phyloP scores from a whole-genome alignment of 176 grass and related monocot species.

The Sorghum bicolor region Sorghum_bicolor_NCBIv3 NC_012870.2:67977501-67978000 shows the following conservation, averaged over 20 bases:
- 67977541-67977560: background rate
- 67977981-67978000: background rate
- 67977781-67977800: background rate
- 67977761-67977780: background rate
- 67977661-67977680: background rate
- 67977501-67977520: background rate
- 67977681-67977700: background rate
- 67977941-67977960: background rate
- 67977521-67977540: background rate
- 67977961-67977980: background rate
- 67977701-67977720: background rate
- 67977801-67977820: background rate
- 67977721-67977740: background rate
- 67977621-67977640: background rate
- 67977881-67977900: background rate
- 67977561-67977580: constrained; percentile 13
- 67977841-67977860: background rate
- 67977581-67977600: background rate
- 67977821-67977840: background rate
- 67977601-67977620: constrained; percentile 2
- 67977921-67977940: background rate
- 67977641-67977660: background rate
- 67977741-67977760: background rate
- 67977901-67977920: background rate
- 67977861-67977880: background rate